Evolutionary conservation across 2,329 filamentous ascomycete species (phyloP).

Genomic region (Daldinia eschscholtzii): DNA sequence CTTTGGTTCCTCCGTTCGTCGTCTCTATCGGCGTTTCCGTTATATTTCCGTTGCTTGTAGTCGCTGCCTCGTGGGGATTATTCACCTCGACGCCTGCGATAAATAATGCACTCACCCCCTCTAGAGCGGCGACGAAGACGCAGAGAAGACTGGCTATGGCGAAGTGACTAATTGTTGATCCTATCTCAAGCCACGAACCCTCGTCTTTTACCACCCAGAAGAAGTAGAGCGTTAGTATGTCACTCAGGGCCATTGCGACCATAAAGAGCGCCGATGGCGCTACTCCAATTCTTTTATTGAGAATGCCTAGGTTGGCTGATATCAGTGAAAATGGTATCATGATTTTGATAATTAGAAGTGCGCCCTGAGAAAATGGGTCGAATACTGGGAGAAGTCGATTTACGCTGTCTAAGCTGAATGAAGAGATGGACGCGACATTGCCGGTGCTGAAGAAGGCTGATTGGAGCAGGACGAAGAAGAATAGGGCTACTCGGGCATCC

Average conservation of each 20-base stretch:
- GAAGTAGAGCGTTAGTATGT: constrained; percentile 93
- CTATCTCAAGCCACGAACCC: constrained; percentile 97
- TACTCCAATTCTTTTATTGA: constrained; percentile 86
- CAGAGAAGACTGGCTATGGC: constrained; percentile 90
- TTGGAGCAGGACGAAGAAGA: constrained; percentile 95
- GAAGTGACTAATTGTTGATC: constrained; percentile 96
- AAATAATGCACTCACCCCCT: constrained; percentile 86
- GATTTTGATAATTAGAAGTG: constrained; percentile 87
- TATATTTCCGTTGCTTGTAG: constrained; percentile 30
- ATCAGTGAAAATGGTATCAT: constrained; percentile 94
- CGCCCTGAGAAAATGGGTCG: constrained; percentile 91
- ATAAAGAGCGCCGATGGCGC: constrained; percentile 93
- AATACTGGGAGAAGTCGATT: constrained; percentile 90
- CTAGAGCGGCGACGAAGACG: constrained; percentile 89
- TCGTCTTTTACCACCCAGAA: constrained; percentile 98
- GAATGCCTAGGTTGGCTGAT: constrained; percentile 91
- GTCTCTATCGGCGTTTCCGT: constrained; percentile 19
- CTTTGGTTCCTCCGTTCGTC: constrained; percentile 29
- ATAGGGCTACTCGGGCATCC: constrained; percentile 90
- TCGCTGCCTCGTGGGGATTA: constrained; percentile 35
- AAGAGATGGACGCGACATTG: constrained; percentile 93
- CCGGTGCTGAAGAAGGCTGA: constrained; percentile 97
- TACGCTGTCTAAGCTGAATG: constrained; percentile 93
- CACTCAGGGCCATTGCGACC: constrained; percentile 90
- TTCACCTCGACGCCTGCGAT: constrained; percentile 82